Conservation (phyloP, 78 protist genomes). For the Mastigamoeba balamuthi region DNA sequence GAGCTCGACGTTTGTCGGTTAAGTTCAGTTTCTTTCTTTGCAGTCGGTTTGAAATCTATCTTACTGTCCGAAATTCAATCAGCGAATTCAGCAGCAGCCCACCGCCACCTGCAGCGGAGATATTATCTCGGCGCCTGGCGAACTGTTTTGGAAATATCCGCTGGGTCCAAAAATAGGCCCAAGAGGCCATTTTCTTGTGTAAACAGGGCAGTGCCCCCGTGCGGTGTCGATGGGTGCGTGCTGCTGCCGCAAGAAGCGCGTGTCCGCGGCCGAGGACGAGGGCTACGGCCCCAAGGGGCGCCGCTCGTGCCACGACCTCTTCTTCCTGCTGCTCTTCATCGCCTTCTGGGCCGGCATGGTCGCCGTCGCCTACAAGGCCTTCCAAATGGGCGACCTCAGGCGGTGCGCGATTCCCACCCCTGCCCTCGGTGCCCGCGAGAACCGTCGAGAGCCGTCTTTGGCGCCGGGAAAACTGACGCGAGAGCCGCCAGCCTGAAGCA, state of each 20-base stretch:
- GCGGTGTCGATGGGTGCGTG: too few species aligned
- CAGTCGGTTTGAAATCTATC: too few species aligned
- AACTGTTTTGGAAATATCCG: too few species aligned
- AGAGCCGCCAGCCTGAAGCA: slow-evolving; percentile 1
- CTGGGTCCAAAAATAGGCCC: too few species aligned
- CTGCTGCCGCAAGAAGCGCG: background rate
- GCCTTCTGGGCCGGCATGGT: slow-evolving; percentile 71
- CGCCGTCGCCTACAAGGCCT: slow-evolving; percentile 19
- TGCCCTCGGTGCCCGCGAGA: background rate
- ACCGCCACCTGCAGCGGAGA: too few species aligned
- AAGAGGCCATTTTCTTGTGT: too few species aligned
- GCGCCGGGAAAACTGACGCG: background rate
- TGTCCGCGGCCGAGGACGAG: background rate
- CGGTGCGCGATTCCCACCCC: slow-evolving; percentile 4
- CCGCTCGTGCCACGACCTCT: slow-evolving; percentile 46
- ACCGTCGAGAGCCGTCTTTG: slow-evolving; percentile 1
- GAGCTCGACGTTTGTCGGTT: too few species aligned
- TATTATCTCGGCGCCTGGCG: too few species aligned
- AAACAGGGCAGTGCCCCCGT: too few species aligned
- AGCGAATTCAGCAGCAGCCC: too few species aligned
- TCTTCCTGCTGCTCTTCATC: slow-evolving; percentile 56
- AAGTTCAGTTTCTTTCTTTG: too few species aligned
- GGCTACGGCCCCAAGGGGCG: background rate
- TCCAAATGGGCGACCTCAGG: slow-evolving; percentile 51
- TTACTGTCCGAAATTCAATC: too few species aligned